phyloP scores from a whole-genome alignment of 192 early-diverging fungal species.

The Martensiomyces pterosporus region DNA sequence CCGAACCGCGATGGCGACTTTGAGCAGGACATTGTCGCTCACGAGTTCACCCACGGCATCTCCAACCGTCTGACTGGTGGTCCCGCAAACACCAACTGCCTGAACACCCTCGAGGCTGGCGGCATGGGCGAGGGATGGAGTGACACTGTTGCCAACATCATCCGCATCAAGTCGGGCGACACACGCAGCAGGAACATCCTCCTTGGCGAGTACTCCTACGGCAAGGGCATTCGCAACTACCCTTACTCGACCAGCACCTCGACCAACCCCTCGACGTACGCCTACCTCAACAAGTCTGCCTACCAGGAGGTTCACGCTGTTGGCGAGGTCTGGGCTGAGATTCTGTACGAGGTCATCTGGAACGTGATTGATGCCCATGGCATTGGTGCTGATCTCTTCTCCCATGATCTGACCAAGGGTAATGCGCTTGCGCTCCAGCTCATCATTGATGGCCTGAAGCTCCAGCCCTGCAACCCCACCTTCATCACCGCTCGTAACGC shows the following conservation, averaged over 20 bases:
- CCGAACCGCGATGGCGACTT: constrained; percentile 87
- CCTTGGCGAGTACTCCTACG: constrained; percentile 30
- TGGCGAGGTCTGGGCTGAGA: no score
- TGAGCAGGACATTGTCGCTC: constrained; percentile 87
- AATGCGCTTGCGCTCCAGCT: constrained; percentile 53
- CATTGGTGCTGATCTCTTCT: constrained; percentile 14
- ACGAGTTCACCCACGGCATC: no score
- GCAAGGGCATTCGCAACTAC: no score
- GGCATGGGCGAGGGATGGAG: no score
- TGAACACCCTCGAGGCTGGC: no score
- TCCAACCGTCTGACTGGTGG: constrained; percentile 97
- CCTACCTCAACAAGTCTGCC: constrained; percentile 20
- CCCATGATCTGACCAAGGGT: constrained; percentile 43
- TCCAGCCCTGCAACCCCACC: constrained; percentile 65
- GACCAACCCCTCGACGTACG: constrained; percentile 39
- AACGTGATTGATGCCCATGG: constrained; percentile 51
- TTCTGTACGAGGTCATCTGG: no score
- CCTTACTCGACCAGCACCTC: constrained; percentile 32
- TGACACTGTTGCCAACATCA: no score
- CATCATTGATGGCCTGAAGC: constrained; percentile 54
- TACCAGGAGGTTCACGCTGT: constrained; percentile 53
- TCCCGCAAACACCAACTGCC: constrained; percentile 82
- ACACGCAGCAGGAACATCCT: constrained; percentile 31
- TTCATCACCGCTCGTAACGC: constrained; percentile 63
- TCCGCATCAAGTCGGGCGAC: constrained; percentile 52